These are phyloP conservation scores for Osmanthus fragrans DNA, from an alignment of 257 asterid genomes.

Conservation along the genomic window DNA sequence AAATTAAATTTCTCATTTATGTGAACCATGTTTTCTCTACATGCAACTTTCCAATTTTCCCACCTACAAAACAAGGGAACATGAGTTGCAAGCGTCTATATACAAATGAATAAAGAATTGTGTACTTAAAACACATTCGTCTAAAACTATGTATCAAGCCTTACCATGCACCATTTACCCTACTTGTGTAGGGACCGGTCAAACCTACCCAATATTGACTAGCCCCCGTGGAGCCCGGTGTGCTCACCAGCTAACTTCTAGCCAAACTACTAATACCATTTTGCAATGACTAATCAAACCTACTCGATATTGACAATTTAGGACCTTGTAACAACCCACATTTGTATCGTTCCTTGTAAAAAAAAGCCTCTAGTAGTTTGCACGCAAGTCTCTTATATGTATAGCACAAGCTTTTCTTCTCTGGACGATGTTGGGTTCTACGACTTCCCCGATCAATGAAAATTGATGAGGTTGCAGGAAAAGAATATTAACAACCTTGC, in stretches of 20 bases:
- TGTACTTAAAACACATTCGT: constrained; percentile 18
- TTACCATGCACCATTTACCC: constrained; percentile 8
- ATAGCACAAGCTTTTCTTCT: not conserved
- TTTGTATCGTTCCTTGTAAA: not conserved
- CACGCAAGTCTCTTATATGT: not conserved
- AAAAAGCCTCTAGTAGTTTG: not conserved
- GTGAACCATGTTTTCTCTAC: not conserved
- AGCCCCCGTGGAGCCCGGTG: too few species aligned
- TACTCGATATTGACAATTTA: not conserved
- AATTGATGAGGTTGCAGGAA: constrained; percentile 36
- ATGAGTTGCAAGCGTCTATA: constrained; percentile 27
- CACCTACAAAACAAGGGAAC: constrained; percentile 38
- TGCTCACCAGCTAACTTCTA: too few species aligned
- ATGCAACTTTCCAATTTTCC: constrained; percentile 26
- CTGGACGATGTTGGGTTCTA: not conserved
- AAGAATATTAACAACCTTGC: constrained; percentile 60
- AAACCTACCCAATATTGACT: too few species aligned
- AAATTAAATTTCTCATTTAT: not conserved
- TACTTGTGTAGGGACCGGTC: not conserved
- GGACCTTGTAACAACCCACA: not conserved
- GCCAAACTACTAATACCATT: too few species aligned
- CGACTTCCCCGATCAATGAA: constrained; percentile 27
- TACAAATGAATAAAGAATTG: constrained; percentile 60
- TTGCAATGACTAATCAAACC: not conserved
- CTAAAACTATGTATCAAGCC: not conserved